A percentile compares a stretch with the other conserved stretches of the same genome.
phyloP scores from a whole-genome alignment of 106 monocot genomes.

The Dendrobium huoshanense region DNA sequence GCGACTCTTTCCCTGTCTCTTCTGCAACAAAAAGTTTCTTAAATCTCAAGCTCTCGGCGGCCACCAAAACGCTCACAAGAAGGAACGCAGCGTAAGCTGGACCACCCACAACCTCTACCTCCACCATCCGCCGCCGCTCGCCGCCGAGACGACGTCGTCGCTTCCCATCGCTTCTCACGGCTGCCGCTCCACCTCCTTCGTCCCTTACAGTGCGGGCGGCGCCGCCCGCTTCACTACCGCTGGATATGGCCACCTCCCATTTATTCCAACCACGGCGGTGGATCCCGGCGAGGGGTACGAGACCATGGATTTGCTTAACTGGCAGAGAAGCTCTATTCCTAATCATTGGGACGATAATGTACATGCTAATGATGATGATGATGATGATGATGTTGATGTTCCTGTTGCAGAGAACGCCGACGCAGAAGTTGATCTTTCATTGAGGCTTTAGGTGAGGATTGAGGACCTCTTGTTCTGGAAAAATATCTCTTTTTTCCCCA shows the following conservation, averaged over 20 bases:
- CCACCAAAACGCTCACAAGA: slow-evolving; percentile 88
- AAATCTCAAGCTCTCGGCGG: slow-evolving; percentile 86
- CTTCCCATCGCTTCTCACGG: too few species aligned
- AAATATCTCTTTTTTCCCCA: too few species aligned
- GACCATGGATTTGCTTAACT: too few species aligned
- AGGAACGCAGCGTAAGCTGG: slow-evolving; percentile 35
- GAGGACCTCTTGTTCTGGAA: not conserved
- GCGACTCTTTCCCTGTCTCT: slow-evolving; percentile 75
- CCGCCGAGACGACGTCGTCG: slow-evolving; percentile 21
- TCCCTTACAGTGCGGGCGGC: too few species aligned
- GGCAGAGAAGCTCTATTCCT: not conserved
- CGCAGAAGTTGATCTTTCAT: slow-evolving; percentile 29
- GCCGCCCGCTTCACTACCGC: too few species aligned
- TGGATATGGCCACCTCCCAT: slow-evolving; percentile 9
- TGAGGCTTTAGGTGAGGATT: slow-evolving; percentile 25
- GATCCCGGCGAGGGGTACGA: not conserved
- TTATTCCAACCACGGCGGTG: not conserved
- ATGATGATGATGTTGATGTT: slow-evolving; percentile 1
- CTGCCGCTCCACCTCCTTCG: too few species aligned
- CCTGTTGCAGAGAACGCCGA: not conserved
- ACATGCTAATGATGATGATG: not conserved
- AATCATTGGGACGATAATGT: not conserved
- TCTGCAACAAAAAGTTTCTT: slow-evolving; percentile 88
- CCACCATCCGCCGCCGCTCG: too few species aligned
- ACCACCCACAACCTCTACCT: too few species aligned